Evolutionary conservation across 805 yeast genomes (phyloP).

Genomic region (Sugiyamaella americana): DNA sequence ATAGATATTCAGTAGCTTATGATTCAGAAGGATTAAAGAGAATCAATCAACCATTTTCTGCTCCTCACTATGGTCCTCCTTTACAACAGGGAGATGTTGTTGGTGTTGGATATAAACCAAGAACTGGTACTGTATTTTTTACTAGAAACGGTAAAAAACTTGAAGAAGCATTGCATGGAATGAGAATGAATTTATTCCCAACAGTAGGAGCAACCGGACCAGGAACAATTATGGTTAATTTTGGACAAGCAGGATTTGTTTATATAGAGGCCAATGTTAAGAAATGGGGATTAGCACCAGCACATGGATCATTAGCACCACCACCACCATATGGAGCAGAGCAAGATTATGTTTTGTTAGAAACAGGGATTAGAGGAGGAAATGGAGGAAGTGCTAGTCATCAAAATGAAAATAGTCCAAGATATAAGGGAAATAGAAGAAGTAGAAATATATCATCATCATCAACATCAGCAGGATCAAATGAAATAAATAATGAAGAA

Average conservation of each 20-base stretch:
- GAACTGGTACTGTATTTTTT: slow-evolving; percentile 83
- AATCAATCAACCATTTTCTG: slow-evolving; percentile 65
- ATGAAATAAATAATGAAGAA: not conserved
- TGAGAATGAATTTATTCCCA: slow-evolving; percentile 75
- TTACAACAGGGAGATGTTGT: slow-evolving; percentile 81
- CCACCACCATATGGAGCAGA: slow-evolving; percentile 89
- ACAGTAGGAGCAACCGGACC: slow-evolving; percentile 79
- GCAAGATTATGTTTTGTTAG: slow-evolving; percentile 70
- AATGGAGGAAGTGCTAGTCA: not conserved
- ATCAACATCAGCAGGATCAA: not conserved
- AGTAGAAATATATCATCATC: not conserved
- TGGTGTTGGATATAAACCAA: slow-evolving; percentile 82
- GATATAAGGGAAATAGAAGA: not conserved
- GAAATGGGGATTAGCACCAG: slow-evolving; percentile 93
- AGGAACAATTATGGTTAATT: slow-evolving; percentile 77
- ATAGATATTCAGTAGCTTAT: slow-evolving; percentile 76
- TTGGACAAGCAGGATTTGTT: slow-evolving; percentile 87
- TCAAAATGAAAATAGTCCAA: not conserved
- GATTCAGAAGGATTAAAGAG: slow-evolving; percentile 81
- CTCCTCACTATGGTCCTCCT: slow-evolving; percentile 40
- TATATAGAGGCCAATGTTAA: slow-evolving; percentile 89
- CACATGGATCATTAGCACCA: slow-evolving; percentile 81
- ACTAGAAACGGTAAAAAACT: slow-evolving; percentile 91
- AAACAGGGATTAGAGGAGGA: slow-evolving; percentile 24
- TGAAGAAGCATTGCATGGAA: slow-evolving; percentile 69